Base-by-base conservation (phyloP, 2,329 filamentous ascomycete species). In the Colletotrichum orbiculare region DNA sequence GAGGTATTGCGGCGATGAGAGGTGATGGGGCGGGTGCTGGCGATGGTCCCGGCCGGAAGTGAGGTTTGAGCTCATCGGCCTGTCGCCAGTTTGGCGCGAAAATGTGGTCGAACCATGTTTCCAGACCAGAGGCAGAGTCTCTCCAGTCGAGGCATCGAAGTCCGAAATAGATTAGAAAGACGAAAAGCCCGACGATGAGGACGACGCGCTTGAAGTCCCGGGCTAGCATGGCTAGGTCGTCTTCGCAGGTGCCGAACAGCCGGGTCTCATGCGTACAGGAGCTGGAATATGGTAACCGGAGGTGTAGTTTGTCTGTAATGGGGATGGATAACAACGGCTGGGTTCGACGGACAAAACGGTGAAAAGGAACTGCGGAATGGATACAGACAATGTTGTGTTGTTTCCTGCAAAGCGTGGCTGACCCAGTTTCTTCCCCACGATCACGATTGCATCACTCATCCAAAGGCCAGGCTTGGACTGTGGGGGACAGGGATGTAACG, bases 1-100 rank as follows among this genome's bases (percentile, higher is more conserved):
- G 10, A 5, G 42, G 33, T 1, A 2, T 17, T 2, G 41, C 42
- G 15, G 35, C 8, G 5, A 13, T 17, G 11, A 12, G 67, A 72
- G 62, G 71, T 75, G 60, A 79, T 78, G 61, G 66, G 73, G 70
- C 78, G 80, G 12, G 74, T 75, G 64, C 78, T 73, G 37, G 79
- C 78, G 53, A 82, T 75, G 8, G 73, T 75, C 15, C 80, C 80
- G 8, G 75, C 33, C 53, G 13, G 11, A 42, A 47, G n/a, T 62
- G 47, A 13, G 58, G 62, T 17, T 53, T 53, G 34, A 62, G 58
- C 17, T 62, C 62, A 62, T 65, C 62, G 13, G 47, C 46, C 15
- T 62, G 58, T 48, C 42, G 62, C 62, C 62, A 65, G 13, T 53
- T 62, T 8, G 58, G 33, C 10, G 62, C 58, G 35, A 65, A 65